Base-by-base conservation (phyloP, 345 rosid genomes). In the Hibiscus tridactylites region DNA sequence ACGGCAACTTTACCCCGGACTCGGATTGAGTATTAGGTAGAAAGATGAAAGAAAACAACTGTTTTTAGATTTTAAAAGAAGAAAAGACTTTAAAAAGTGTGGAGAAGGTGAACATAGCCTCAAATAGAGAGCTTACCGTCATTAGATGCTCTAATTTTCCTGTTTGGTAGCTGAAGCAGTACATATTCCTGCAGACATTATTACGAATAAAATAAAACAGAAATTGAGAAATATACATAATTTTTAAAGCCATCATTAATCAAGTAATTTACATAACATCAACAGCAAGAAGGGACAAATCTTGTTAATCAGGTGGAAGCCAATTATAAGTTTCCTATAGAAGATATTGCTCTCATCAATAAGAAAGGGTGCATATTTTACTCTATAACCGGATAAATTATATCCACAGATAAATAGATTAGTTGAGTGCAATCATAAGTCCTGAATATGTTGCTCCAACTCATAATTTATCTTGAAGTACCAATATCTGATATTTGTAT, bases 101-200 rank as follows among this genome's bases (percentile, higher is more conserved):
- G 2, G n/a, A 21, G 59, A 19, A 6, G 4, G 26, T 2, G 46
- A 44, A 24, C 8, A 12, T 57, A 24, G 65, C 53, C 16, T 37
- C 50, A 47, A 75, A 53, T 9, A 9, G 9, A 52, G 73, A 31
- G 26, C 80, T 81, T 78, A 95, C 99, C 90, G 83, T 89, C 97
- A 95, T 90, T 69, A 92, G 88, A 86, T 95, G 99, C 86, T 95
- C 98, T 21, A 95, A 84, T 81, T 87, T 86, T 81, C 94, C 92
- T n/a, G 98, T 83, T 65, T 90, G 98, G 80, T 89, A 68, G 83
- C 96, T 92, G 90, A 95, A 95, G 85, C 98, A 92, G 83, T 95
- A 92, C 80, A 92, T 58, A 78, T 86, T 85, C 89, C 97, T 90
- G 90, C 75, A 79, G 17, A 74, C 12, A 72, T 69, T 44, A 68